These are phyloP conservation scores for Euphorbia pulcherrima DNA, from an alignment of 345 rosid genomes.

Conservation along the genomic window DNA sequence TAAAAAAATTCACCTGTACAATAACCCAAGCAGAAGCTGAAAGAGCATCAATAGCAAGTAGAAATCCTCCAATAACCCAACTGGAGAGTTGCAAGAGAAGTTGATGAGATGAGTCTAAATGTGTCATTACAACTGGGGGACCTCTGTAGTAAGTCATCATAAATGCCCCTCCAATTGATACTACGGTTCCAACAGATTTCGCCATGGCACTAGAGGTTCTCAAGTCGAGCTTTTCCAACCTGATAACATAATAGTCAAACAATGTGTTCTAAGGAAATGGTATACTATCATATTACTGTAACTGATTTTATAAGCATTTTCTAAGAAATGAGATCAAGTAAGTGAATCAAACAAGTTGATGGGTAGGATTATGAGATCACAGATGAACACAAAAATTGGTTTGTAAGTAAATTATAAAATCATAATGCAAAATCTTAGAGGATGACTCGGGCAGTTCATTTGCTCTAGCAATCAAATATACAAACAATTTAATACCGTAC, in stretches of 20 bases:
- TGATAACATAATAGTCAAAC: constrained; percentile 13
- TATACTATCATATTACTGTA: background rate
- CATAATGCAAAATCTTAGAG: no score
- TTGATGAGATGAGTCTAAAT: constrained; percentile 17
- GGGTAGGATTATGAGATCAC: background rate
- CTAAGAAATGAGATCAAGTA: background rate
- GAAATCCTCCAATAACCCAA: constrained; percentile 60
- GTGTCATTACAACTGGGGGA: constrained; percentile 25
- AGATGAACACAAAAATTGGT: background rate
- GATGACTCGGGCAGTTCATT: background rate
- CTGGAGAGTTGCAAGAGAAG: constrained; percentile 28
- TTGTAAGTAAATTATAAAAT: no score
- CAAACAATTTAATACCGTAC: background rate
- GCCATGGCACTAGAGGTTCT: constrained; percentile 48
- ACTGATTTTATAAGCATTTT: background rate
- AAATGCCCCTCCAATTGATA: constrained; percentile 57
- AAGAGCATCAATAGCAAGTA: constrained; percentile 49
- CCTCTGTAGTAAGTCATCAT: constrained; percentile 63
- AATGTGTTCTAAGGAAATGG: background rate
- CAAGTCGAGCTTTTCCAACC: constrained; percentile 60
- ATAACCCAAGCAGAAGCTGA: constrained; percentile 40
- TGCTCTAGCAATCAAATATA: constrained; percentile 6
- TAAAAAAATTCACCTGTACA: constrained; percentile 39
- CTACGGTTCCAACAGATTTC: constrained; percentile 53
- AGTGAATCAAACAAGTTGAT: background rate